Conservation (phyloP, 257 asterid genomes). For the Forsythia viridissima region DNA sequence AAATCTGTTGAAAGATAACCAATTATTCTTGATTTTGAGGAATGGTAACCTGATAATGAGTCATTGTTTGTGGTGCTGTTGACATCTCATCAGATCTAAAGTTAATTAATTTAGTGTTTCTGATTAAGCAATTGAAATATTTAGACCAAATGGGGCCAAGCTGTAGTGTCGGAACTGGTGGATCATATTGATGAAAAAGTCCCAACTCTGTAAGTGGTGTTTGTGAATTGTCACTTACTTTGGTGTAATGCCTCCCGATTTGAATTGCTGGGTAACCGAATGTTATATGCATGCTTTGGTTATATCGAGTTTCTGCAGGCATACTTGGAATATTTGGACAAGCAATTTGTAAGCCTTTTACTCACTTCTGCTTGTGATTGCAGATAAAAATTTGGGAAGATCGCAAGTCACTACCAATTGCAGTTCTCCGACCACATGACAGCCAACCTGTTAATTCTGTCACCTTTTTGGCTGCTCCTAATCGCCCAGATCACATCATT, state of each 20-base stretch:
- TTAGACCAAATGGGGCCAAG: neutral
- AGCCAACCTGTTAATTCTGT: constrained; percentile 96
- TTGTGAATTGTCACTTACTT: neutral
- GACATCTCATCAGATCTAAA: neutral
- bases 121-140: neutral
- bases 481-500: constrained; percentile 88
- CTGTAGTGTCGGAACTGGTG: neutral
- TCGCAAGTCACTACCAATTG: constrained; percentile 75
- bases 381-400: constrained; percentile 99
- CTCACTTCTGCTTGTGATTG: constrained; percentile 22
- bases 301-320: neutral
- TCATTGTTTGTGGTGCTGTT: neutral
- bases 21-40: neutral
- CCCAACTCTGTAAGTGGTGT: neutral
- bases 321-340: neutral
- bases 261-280: neutral
- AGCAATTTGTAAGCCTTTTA: constrained; percentile 3
- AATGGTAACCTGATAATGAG: neutral
- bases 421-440: constrained; percentile 90
- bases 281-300: neutral
- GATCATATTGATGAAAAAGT: neutral
- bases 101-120: neutral
- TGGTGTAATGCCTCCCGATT: neutral
- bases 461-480: constrained; percentile 87
- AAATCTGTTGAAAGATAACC: neutral